Percentiles rank a stretch among this genome's conserved stretches.
These are phyloP conservation scores for Pichia rugopelliculosa DNA, from an alignment of 805 yeast genomes.

Conservation along the genomic window DNA sequence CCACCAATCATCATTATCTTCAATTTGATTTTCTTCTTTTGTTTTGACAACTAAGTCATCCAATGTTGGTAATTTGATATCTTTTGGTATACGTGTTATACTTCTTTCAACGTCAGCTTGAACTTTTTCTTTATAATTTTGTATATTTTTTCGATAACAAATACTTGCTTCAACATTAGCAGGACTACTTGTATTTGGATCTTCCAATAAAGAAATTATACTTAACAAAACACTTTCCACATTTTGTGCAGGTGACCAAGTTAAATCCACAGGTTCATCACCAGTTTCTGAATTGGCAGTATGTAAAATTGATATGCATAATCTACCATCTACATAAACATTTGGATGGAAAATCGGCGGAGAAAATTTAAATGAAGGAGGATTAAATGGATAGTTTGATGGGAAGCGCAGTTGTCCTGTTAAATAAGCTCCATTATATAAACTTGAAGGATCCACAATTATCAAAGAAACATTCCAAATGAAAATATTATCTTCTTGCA, in stretches of 20 bases:
- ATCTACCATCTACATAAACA: conserved; percentile 87
- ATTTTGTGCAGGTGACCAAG: conserved; percentile 93
- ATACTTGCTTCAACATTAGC: conserved; percentile 98
- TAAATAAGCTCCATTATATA: conserved; percentile 91
- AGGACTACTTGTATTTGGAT: conserved; percentile 89
- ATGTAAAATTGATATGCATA: conserved; percentile 90
- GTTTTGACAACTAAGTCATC: conserved; percentile 37
- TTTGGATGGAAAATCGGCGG: conserved; percentile 96
- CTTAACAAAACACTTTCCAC: conserved; percentile 91
- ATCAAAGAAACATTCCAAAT: conserved; percentile 84
- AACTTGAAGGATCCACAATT: conserved; percentile 84
- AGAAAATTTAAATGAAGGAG: conserved; percentile 89
- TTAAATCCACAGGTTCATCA: conserved; percentile 89
- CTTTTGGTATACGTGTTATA: conserved; percentile 78
- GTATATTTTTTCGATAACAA: conserved; percentile 78
- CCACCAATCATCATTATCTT: conserved; percentile 26
- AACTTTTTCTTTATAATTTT: conserved; percentile 70
- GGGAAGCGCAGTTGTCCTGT: conserved; percentile 93
- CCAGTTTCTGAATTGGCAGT: conserved; percentile 80
- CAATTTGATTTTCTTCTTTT: conserved; percentile 25
- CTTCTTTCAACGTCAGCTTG: conserved; percentile 76
- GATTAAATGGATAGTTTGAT: conserved; percentile 81
- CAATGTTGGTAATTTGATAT: conserved; percentile 71
- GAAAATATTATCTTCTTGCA: conserved; percentile 47
- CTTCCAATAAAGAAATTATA: conserved; percentile 84